Percentiles rank a stretch among this genome's conserved stretches.
phyloP scores from a whole-genome alignment of 805 yeast species.

The Clavispora vitiphila region DNA sequence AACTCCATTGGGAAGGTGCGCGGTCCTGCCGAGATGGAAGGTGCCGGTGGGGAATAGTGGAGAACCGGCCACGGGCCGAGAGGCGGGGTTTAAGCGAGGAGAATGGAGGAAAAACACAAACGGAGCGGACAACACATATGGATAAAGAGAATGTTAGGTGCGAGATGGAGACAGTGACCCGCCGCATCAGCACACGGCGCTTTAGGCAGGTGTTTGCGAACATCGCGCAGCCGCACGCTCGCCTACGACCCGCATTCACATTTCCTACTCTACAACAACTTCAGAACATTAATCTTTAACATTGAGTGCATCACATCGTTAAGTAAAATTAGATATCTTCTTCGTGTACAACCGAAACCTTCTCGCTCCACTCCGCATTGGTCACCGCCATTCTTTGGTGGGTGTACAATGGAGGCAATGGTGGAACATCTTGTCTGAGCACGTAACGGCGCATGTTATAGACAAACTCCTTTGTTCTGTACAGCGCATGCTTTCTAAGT shows the following conservation, averaged over 20 bases:
- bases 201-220: too few species aligned
- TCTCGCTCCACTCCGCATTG: slow-evolving; percentile 58
- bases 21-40: not conserved
- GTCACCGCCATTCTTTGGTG: slow-evolving; percentile 59
- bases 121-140: too few species aligned
- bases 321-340: slow-evolving; percentile 24
- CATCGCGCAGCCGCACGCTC: too few species aligned
- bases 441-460: slow-evolving; percentile 44
- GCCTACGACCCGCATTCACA: too few species aligned
- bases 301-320: not conserved
- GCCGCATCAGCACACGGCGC: too few species aligned
- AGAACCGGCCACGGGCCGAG: too few species aligned
- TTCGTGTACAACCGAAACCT: slow-evolving; percentile 48
- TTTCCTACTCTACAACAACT: too few species aligned
- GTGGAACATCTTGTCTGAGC: slow-evolving; percentile 39
- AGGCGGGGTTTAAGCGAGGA: too few species aligned
- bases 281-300: not conserved
- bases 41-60: not conserved
- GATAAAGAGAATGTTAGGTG: too few species aligned
- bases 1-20: not conserved
- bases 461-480: slow-evolving; percentile 27
- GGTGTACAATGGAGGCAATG: slow-evolving; percentile 52
- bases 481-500: slow-evolving; percentile 47
- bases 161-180: too few species aligned
- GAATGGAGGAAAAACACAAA: too few species aligned